Evolutionary conservation across 179 eudicot species (phyloP).

Genomic region (Silene noctiflora): DNA sequence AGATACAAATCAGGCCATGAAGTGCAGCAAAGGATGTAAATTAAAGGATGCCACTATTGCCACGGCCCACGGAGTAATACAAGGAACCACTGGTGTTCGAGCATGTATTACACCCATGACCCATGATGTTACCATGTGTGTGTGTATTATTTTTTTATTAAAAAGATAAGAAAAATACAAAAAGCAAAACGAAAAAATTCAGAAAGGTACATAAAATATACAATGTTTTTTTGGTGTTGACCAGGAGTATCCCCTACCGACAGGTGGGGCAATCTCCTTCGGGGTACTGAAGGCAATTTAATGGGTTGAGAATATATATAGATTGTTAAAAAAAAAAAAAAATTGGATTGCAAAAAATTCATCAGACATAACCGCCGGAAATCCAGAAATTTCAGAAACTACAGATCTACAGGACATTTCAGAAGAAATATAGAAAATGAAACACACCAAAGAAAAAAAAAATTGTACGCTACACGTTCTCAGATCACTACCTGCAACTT

Average conservation of each 20-base stretch:
- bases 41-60: neutral
- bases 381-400: neutral
- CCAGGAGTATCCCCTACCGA: too few species aligned
- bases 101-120: neutral
- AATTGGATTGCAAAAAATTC: neutral
- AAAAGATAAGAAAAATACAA: too few species aligned
- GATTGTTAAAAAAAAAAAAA: neutral
- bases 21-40: neutral
- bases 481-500: constrained; percentile 40
- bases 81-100: neutral
- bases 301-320: neutral
- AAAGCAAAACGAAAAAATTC: too few species aligned
- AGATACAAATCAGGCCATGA: neutral
- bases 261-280: too few species aligned
- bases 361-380: neutral
- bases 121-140: neutral
- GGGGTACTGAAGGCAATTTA: too few species aligned
- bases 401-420: neutral
- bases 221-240: too few species aligned
- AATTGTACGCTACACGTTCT: neutral
- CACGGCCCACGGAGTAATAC: neutral
- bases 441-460: neutral
- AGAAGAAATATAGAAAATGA: neutral
- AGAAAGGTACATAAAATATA: too few species aligned
- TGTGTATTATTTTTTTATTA: too few species aligned